Percentiles rank a stretch among this genome's conserved stretches.
Evolutionary conservation across 2,329 filamentous ascomycete genomes (phyloP).

Genomic region (Neurospora sp.): DNA sequence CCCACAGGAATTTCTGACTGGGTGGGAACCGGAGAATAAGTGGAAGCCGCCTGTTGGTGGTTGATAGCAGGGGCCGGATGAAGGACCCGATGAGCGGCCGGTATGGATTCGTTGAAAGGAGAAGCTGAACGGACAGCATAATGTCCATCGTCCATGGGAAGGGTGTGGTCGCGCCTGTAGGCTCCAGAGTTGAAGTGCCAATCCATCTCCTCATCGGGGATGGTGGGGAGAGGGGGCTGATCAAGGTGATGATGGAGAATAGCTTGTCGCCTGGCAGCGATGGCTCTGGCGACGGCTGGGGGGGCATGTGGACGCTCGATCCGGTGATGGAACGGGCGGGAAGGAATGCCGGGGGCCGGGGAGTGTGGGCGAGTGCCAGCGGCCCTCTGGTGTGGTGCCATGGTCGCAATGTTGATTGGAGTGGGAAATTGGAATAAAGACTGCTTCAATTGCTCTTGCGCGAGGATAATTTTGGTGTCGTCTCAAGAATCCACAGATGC

Average conservation of each 20-base stretch:
- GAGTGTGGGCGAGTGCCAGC: not conserved
- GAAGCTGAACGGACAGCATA: no score
- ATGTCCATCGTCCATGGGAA: not conserved
- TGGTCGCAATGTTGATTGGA: not conserved
- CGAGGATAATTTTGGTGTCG: not conserved
- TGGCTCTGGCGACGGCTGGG: not conserved
- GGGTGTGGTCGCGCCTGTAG: not conserved
- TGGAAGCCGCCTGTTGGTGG: no score
- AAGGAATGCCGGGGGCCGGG: rapidly evolving
- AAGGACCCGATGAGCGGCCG: no score
- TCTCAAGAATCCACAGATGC: not conserved
- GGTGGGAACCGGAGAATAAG: no score
- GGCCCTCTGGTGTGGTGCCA: not conserved
- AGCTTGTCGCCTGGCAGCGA: not conserved
- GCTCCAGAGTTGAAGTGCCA: not conserved
- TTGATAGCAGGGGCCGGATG: no score
- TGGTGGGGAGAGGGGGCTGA: not conserved
- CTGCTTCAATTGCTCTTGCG: not conserved
- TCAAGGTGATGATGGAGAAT: not conserved
- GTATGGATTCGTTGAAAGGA: no score
- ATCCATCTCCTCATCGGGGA: no score
- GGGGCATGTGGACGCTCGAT: not conserved
- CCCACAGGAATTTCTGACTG: no score
- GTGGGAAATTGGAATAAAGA: not conserved
- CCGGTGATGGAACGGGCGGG: not conserved